Conservation (phyloP, 2,329 filamentous ascomycete species). For the Ramularia collo-cygni region DNA sequence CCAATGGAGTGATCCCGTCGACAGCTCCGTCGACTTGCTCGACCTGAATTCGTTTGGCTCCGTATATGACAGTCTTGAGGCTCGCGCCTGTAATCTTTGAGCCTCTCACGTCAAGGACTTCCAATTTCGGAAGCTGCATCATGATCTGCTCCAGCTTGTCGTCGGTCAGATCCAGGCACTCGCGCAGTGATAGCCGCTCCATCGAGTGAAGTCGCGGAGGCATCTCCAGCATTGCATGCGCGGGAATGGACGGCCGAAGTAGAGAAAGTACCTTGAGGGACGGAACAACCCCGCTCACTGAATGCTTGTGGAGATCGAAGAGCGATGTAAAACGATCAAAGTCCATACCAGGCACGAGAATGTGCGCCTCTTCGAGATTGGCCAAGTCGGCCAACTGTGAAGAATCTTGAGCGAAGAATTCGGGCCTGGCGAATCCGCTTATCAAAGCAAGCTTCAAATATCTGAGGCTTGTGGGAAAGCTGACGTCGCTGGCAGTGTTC, state of each 20-base stretch:
- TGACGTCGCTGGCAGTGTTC: neutral
- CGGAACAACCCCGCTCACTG: neutral
- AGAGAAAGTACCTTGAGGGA: neutral
- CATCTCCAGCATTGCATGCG: neutral
- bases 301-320: neutral
- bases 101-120: constrained; percentile 30
- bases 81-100: constrained; percentile 36
- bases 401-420: neutral
- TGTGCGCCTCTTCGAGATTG: constrained; percentile 4
- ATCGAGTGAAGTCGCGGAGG: constrained; percentile 4
- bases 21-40: too few species aligned
- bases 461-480: constrained; percentile 6
- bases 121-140: constrained; percentile 17
- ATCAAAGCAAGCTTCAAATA: neutral
- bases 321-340: constrained; percentile 3
- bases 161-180: constrained; percentile 21
- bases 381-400: constrained; percentile 1
- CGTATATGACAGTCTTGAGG: constrained; percentile 31
- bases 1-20: too few species aligned
- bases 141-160: constrained; percentile 27
- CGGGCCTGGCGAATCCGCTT: neutral
- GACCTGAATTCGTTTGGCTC: too few species aligned
- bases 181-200: constrained; percentile 5
- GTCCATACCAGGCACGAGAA: constrained; percentile 3
- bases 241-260: neutral